Base-by-base conservation (phyloP, 2,329 filamentous ascomycete genomes). In the Paraphoma sp. region DNA sequence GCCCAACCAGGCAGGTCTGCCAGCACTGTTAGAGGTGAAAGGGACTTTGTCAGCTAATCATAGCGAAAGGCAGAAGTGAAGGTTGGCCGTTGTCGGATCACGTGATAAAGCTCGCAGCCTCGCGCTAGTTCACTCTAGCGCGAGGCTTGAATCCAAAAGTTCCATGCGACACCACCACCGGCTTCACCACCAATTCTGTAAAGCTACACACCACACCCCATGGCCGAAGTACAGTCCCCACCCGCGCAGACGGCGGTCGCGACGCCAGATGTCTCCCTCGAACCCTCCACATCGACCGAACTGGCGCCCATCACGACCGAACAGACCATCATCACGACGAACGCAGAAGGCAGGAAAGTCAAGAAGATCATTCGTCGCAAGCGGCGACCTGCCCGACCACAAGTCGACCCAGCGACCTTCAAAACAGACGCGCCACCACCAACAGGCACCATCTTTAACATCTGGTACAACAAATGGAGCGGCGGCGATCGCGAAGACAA, bases 391-490 rank as follows among this genome's bases (percentile, higher is more conserved):
- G 95, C 95, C 45, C 88, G 94, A 56, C 90, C 91, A 0, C 95
- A 99, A 80, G 89, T 97, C 70, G 95, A 99, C 72, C 87, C 93
- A 1, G 87, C 89, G 41, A 89, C 89, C 43, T 86, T 96, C 79
- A 91, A 90, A 68, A 89, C 89, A 33, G 92, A 97, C 68, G 90
- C 91, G 4, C 92, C 93, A 14, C 91, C 92, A 1, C 93, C 98
- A 71, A 98, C 94, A 0, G 95, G 95, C 51, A 96, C 92, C 0
- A 92, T 93, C 56, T 99, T 95, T 84, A 99, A 99, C 78, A 96
- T 96, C 71, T 97, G 93, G 94, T 97, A 97, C 80, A 97, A 97
- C 81, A 98, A 97, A 79, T 98, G 94, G 93, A 90, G 89, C 0
- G 95, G 95, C 64, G 95, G 95, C 71, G 95, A 99, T 78, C 87